These are phyloP conservation scores for Cyclanthera cordifolia DNA, from an alignment of 306 rosid genomes.

Conservation along the genomic window DNA sequence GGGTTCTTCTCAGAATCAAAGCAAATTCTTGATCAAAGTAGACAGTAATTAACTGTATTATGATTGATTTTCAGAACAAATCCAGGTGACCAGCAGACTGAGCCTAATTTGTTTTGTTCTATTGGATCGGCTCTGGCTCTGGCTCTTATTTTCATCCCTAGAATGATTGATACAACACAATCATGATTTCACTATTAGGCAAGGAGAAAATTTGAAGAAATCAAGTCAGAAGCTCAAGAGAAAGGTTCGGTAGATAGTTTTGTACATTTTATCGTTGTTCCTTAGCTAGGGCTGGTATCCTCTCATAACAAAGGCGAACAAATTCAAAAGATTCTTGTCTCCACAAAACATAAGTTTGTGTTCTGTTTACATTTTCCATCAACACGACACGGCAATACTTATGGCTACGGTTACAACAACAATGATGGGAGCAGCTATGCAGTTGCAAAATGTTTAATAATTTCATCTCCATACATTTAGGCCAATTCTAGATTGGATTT, in stretches of 20 bases:
- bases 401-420: not conserved
- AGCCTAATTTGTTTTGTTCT: not conserved
- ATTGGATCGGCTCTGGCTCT: not conserved
- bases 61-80: not conserved
- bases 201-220: not conserved
- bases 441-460: constrained; percentile 1
- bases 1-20: not conserved
- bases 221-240: not conserved
- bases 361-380: constrained; percentile 5
- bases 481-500: constrained; percentile 2
- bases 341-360: not conserved
- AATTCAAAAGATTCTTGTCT: not conserved
- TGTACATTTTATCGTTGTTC: not conserved
- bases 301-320: not conserved
- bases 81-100: not conserved
- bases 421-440: not conserved
- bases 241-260: not conserved
- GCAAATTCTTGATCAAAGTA: not conserved
- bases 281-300: not conserved
- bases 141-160: not conserved
- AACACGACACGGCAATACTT: not conserved
- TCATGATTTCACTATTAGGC: not conserved
- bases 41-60: not conserved
- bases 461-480: constrained; percentile 4
- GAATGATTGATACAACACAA: not conserved